Conservation (phyloP, 75 land plant species). For the Sequoiadendron giganteum region DNA sequence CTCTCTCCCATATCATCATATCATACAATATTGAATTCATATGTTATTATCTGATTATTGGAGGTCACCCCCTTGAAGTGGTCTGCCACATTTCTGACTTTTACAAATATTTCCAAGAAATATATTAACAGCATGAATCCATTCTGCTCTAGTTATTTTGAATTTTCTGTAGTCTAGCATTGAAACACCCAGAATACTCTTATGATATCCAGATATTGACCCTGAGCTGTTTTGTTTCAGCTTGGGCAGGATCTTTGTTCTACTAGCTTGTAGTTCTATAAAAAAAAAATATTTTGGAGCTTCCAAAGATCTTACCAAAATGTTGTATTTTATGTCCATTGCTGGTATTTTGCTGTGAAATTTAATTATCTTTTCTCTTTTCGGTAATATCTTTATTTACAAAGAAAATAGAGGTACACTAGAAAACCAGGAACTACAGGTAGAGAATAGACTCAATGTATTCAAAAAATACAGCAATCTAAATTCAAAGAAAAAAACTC, state of each 20-base stretch:
- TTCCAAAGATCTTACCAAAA: neutral
- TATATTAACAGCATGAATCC: neutral
- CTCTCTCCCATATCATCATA: too few species aligned
- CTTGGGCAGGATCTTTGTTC: too few species aligned
- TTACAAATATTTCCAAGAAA: too few species aligned
- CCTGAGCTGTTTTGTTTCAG: neutral
- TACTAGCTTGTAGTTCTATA: too few species aligned
- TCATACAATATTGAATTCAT: too few species aligned
- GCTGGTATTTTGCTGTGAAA: neutral
- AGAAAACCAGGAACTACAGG: neutral
- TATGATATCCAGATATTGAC: neutral
- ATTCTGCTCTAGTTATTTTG: neutral
- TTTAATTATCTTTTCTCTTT: too few species aligned
- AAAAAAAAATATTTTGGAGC: too few species aligned
- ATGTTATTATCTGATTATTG: too few species aligned
- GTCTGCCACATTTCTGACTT: too few species aligned
- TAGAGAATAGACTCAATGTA: neutral
- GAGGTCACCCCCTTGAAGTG: too few species aligned
- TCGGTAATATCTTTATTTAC: neutral
- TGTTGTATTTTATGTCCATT: neutral
- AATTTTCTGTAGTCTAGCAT: neutral
- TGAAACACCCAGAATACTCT: neutral
- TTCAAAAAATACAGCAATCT: too few species aligned
- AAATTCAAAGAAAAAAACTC: too few species aligned
- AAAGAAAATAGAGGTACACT: neutral